Percentiles rank a stretch among this genome's conserved stretches.
These are phyloP conservation scores for Brassica rapa DNA, from an alignment of 345 rosid genomes.

Conservation along the genomic window DNA sequence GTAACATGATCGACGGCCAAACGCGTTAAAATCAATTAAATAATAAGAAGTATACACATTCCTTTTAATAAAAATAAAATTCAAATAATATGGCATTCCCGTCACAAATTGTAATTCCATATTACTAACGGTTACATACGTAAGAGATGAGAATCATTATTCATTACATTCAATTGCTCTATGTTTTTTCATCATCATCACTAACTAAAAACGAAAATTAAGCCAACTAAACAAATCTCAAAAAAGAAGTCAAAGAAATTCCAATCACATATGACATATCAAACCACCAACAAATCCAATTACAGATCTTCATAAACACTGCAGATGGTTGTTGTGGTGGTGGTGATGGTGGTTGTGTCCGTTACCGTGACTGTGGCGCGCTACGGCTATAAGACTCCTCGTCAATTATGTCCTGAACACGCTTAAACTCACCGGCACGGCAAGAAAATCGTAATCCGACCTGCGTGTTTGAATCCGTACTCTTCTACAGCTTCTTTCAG, in stretches of 20 bases:
- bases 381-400: constrained; percentile 51
- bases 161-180: constrained; percentile 19
- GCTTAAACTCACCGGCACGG: constrained; percentile 68
- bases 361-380: constrained; percentile 29
- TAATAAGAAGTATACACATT: constrained; percentile 17
- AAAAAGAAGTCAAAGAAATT: constrained; percentile 6
- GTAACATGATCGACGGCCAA: constrained; percentile 16
- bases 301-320: constrained; percentile 16
- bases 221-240: constrained; percentile 24
- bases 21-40: constrained; percentile 28
- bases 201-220: not conserved
- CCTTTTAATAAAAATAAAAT: not conserved
- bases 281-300: constrained; percentile 14
- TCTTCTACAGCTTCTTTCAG: too few relatives aligned
- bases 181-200: constrained; percentile 28
- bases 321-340: constrained; percentile 17
- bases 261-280: too few relatives aligned
- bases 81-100: constrained; percentile 16
- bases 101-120: constrained; percentile 23
- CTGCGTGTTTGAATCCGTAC: constrained; percentile 45
- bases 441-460: constrained; percentile 83
- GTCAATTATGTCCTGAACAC: constrained; percentile 67
- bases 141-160: not conserved
- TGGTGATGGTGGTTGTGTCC: constrained; percentile 30
- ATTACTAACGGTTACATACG: constrained; percentile 30